Conservation (phyloP, 768 basidiomycete species). For the Holtermanniella nyarrowii region DNA sequence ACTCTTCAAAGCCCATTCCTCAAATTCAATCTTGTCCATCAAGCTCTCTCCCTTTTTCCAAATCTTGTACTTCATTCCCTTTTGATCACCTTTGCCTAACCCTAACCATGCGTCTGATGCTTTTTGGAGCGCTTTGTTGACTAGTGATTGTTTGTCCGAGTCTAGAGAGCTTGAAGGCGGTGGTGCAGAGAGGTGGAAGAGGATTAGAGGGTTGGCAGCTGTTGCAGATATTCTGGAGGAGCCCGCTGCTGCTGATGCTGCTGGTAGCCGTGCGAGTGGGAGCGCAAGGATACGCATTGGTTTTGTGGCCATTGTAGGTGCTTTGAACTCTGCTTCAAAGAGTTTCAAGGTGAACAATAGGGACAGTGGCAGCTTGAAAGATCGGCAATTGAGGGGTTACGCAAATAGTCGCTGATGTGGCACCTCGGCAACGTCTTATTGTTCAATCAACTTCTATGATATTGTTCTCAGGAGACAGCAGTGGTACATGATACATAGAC, state of each 20-base stretch:
- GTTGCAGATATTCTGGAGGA: slow-evolving; percentile 2
- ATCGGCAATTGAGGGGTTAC: background rate
- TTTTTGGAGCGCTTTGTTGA: slow-evolving; percentile 16
- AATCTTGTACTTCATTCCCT: slow-evolving; percentile 30
- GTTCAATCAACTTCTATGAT: too few relatives aligned
- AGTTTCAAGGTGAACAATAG: too few relatives aligned
- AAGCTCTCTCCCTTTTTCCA: slow-evolving; percentile 38
- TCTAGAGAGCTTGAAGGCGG: slow-evolving; percentile 2
- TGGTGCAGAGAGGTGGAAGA: slow-evolving; percentile 25
- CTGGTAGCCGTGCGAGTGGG: slow-evolving; percentile 32
- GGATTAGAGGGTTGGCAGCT: slow-evolving; percentile 11
- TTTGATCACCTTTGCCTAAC: slow-evolving; percentile 25
- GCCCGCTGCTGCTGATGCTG: background rate
- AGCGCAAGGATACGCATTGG: slow-evolving; percentile 36
- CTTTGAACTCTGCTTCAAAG: too few relatives aligned
- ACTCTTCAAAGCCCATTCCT: slow-evolving; percentile 41
- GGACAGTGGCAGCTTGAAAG: slow-evolving; percentile 2
- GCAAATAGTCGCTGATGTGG: too few relatives aligned
- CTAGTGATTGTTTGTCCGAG: background rate
- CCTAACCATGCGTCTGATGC: slow-evolving; percentile 33
- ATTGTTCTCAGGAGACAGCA: too few relatives aligned
- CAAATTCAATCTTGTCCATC: slow-evolving; percentile 43
- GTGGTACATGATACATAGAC: too few relatives aligned
- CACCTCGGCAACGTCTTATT: too few relatives aligned
- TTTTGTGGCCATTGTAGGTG: background rate